These are phyloP conservation scores for Colletotrichum sp. DNA, from an alignment of 2,329 filamentous ascomycete species.

Conservation along the genomic window DNA sequence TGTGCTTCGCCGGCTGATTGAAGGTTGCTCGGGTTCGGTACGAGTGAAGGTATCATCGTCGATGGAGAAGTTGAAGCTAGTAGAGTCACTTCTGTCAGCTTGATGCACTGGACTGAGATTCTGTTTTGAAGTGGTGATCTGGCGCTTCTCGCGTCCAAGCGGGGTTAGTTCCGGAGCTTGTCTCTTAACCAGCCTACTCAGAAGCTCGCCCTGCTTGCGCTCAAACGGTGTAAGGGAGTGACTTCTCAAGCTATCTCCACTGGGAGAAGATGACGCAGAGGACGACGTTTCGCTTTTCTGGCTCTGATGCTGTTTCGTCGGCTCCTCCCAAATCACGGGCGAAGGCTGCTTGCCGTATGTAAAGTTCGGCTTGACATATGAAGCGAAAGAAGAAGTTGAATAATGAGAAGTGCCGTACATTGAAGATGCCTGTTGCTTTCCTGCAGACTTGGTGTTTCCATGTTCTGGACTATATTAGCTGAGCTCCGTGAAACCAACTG, in stretches of 20 bases:
- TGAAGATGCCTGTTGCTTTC: constrained; percentile 40
- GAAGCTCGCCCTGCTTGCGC: constrained; percentile 40
- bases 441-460: neutral
- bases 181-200: constrained; percentile 39
- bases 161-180: constrained; percentile 25
- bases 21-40: constrained; percentile 38
- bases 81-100: constrained; percentile 37
- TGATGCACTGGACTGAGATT: neutral
- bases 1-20: constrained; percentile 55
- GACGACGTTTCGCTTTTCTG: neutral
- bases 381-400: neutral
- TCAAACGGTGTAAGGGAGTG: constrained; percentile 42
- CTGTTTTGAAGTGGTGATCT: neutral
- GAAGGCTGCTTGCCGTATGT: neutral
- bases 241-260: constrained; percentile 17
- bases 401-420: constrained; percentile 48
- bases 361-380: neutral
- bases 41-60: constrained; percentile 45
- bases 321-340: neutral
- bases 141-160: constrained; percentile 9
- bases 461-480: neutral
- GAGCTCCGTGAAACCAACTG: neutral
- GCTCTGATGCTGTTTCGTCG: neutral
- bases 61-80: constrained; percentile 58
- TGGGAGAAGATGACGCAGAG: constrained; percentile 15